Evolutionary conservation across 805 yeast genomes (phyloP).

Genomic region (Cyberlindnera galapagoensis): DNA sequence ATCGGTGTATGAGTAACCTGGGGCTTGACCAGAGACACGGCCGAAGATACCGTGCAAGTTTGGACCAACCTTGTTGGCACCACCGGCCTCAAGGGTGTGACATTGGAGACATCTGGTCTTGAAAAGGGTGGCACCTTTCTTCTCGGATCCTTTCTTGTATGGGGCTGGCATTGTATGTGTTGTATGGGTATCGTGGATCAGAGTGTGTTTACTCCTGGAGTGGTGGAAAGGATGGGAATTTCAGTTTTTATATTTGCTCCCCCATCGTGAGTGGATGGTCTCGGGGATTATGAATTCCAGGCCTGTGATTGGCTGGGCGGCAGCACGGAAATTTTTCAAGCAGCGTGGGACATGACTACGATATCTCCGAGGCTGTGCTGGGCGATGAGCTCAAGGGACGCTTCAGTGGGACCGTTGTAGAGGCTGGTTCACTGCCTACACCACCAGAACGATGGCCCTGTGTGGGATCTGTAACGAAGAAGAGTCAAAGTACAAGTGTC

Average conservation of each 20-base stretch:
- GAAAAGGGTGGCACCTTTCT: conserved; percentile 97
- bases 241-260: conserved; percentile 1
- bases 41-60: conserved; percentile 93
- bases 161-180: conserved; percentile 26
- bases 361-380: too few relatives aligned
- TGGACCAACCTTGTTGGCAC: conserved; percentile 99
- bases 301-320: conserved; percentile 17
- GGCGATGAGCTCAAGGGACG: too few relatives aligned
- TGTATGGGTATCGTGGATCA: conserved; percentile 1
- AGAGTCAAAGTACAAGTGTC: conserved; percentile 50
- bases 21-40: conserved; percentile 87
- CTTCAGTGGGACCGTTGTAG: too few relatives aligned
- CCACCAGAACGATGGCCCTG: conserved; percentile 1
- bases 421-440: too few relatives aligned
- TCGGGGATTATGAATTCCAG: conserved; percentile 22
- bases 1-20: conserved; percentile 93
- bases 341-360: too few relatives aligned
- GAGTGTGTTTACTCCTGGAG: neutral
- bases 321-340: neutral
- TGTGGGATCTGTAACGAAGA: conserved; percentile 14
- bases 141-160: conserved; percentile 51
- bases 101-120: conserved; percentile 99
- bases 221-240: neutral
- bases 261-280: conserved; percentile 18
- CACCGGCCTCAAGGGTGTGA: conserved; percentile 94